phyloP scores from a whole-genome alignment of 129 eudicot genomes.

The Arctium minus region DNA sequence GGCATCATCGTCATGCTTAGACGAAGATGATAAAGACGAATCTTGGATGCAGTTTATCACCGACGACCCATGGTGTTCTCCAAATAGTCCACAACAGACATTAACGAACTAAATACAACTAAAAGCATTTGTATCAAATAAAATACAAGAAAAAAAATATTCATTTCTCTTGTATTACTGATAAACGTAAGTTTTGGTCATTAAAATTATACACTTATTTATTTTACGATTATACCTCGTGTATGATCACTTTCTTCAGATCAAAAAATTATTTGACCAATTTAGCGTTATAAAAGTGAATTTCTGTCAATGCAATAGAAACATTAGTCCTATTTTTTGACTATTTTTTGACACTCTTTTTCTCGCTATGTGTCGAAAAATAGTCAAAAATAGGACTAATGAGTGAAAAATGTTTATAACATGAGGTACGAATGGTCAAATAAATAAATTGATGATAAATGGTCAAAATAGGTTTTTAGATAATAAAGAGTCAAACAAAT shows the following conservation, averaged over 20 bases:
- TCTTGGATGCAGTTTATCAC: conserved; percentile 97
- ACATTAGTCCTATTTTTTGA: background rate
- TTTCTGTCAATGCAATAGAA: background rate
- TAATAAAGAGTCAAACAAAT: background rate
- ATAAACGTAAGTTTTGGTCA: conserved; percentile 20
- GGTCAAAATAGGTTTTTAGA: background rate
- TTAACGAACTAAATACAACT: conserved; percentile 19
- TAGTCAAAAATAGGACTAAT: background rate
- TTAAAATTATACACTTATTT: background rate
- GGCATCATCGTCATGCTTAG: conserved; percentile 51
- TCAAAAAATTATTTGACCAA: background rate
- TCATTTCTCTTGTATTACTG: conserved; percentile 5
- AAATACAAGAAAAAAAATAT: background rate
- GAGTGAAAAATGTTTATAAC: background rate
- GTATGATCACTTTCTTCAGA: background rate
- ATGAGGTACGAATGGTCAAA: background rate
- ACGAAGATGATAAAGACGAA: conserved; percentile 76
- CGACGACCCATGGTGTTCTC: conserved; percentile 86
- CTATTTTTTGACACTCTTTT: background rate
- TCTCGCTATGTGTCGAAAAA: background rate
- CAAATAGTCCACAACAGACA: conserved; percentile 23
- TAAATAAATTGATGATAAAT: background rate
- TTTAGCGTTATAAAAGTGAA: background rate
- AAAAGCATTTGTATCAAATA: conserved; percentile 16
- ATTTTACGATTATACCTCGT: conserved; percentile 9